phyloP scores from a whole-genome alignment of 2,329 filamentous ascomycete genomes.

The Hypoxylon sp. region DNA sequence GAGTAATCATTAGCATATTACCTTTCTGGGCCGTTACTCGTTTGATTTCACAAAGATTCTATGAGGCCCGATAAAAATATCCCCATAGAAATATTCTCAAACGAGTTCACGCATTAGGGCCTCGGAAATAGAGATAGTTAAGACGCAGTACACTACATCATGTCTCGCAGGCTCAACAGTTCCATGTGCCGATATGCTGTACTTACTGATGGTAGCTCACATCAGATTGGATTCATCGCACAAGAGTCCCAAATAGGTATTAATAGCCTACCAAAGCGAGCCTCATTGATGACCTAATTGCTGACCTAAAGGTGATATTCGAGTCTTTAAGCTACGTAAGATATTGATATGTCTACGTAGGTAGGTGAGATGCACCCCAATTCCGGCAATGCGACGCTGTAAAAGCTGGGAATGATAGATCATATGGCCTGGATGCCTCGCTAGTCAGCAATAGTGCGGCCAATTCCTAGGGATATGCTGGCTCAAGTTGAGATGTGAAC shows the following conservation, averaged over 20 bases:
- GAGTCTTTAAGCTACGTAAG: conserved; percentile 12
- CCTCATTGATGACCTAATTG: conserved; percentile 27
- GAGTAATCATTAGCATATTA: neutral
- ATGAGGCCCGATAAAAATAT: neutral
- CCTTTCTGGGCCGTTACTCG: neutral
- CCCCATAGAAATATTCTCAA: neutral
- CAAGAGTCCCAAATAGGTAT: conserved; percentile 1
- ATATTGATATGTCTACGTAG: conserved; percentile 2
- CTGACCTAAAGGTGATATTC: conserved; percentile 20
- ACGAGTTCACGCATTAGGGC: neutral
- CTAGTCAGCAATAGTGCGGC: conserved; percentile 24
- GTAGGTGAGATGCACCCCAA: conserved; percentile 21
- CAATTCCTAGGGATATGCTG: neutral
- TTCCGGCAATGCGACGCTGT: conserved; percentile 13
- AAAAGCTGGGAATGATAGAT: conserved; percentile 11
- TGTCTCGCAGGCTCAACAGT: neutral
- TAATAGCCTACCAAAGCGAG: conserved; percentile 24
- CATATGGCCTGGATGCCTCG: conserved; percentile 19
- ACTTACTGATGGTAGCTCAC: conserved; percentile 21
- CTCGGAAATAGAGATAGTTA: neutral
- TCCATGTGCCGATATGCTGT: neutral
- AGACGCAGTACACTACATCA: neutral
- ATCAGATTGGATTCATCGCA: conserved; percentile 24
- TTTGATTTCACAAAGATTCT: neutral
- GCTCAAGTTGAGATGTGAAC: neutral